phyloP scores from a whole-genome alignment of 352 stramenopile species.

The Phytophthora tubulina region DNA sequence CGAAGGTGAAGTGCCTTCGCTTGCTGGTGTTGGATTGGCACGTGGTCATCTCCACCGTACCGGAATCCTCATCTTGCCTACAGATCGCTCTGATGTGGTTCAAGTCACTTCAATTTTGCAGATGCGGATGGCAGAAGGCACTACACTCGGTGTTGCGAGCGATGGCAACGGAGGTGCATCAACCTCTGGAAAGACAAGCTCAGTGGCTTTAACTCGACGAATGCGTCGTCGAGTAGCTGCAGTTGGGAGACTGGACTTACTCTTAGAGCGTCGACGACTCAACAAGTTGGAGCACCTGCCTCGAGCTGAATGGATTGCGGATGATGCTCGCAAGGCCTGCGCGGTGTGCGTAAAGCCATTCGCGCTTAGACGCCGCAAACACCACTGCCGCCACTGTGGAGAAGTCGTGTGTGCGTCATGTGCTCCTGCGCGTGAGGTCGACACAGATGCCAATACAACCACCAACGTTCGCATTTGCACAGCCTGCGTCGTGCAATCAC shows the following conservation, averaged over 20 bases:
- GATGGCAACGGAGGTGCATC: constrained; percentile 33
- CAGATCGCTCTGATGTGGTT: constrained; percentile 64
- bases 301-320: constrained; percentile 63
- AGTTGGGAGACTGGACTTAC: constrained; percentile 55
- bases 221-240: constrained; percentile 60
- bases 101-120: constrained; percentile 76
- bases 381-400: constrained; percentile 79
- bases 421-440: constrained; percentile 61
- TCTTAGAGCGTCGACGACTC: constrained; percentile 69
- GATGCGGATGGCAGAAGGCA: constrained; percentile 49
- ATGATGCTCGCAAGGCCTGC: constrained; percentile 65
- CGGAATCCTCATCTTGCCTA: constrained; percentile 71
- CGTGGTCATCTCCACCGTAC: constrained; percentile 70
- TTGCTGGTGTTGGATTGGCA: constrained; percentile 61
- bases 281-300: constrained; percentile 64
- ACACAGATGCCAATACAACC: constrained; percentile 42
- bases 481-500: constrained; percentile 66
- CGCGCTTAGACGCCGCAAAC: constrained; percentile 63
- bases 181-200: constrained; percentile 18
- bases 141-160: constrained; percentile 16
- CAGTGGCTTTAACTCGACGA: constrained; percentile 38
- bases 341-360: constrained; percentile 78
- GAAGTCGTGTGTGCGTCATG: constrained; percentile 81
- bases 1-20: constrained; percentile 64
- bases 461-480: constrained; percentile 67